Evolutionary conservation across 2,329 filamentous ascomycete species (phyloP), one percentile per base, ranked within the genome.

Genomic region (Fonsecaea pugnacius): DNA sequence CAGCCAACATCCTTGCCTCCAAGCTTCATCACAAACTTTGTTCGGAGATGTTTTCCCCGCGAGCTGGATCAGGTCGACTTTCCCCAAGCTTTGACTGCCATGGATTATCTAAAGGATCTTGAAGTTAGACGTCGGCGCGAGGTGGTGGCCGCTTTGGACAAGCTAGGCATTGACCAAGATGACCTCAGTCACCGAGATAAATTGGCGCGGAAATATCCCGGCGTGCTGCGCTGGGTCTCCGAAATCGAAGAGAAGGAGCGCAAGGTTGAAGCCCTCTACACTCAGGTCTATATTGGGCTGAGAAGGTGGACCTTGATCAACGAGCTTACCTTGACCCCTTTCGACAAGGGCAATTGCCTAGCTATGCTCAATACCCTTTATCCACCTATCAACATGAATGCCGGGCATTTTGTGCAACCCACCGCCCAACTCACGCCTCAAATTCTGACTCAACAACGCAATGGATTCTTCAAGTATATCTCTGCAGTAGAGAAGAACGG

Each of bases 321-420:
- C 70, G 87, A 89, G 70, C 81, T 89, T 70, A 83, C 85, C 30
- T 78, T 87, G 33, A 78, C 82, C 35, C 85, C 86, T 0, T 87
- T 87, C 75, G 85, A 86, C 77, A 88, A 87, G 73, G 80, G 83
- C 70, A 89, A 88, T 73, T 88, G 87, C 72, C 80, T 88, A 67
- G 87, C 85, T 59, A 87, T 89, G 82, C 82, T 89, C 57, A 89
- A 89, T 75, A 89, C 87, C 9, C 78, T 89, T 33, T 86, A 88
- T 67, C 87, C 87, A 7, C 86, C 87, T 1, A 78, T 83, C 48
- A 63, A 46, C 33, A 43, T 69, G 21, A 62, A 63, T 18, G 78
- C 79, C 50, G 74, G 75, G 12, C 74, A 76, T 24, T 75, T 76
- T 52, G 70, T 71, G 16, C 78, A 78, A 50, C 84, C 83, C 4